A percentile compares a stretch with the other conserved stretches of the same genome.
phyloP scores from a whole-genome alignment of 1,284 basidiomycete species.

The Cryptococcus depauperatus region DNA sequence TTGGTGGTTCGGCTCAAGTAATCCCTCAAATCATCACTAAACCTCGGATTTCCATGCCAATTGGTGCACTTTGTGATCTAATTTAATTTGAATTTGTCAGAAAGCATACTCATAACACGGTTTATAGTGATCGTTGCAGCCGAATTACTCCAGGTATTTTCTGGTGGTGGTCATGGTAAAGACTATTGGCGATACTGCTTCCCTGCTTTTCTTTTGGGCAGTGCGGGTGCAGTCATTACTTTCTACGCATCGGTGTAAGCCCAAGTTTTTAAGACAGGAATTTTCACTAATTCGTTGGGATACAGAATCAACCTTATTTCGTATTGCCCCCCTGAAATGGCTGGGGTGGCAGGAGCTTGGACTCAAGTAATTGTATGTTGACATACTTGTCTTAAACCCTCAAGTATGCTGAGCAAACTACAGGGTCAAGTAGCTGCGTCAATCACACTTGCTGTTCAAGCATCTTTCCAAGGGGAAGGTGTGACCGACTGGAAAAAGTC shows the following conservation, averaged over 20 bases:
- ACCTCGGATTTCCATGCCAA: constrained; percentile 21
- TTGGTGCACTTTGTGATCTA: constrained; percentile 22
- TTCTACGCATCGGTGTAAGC: constrained; percentile 20
- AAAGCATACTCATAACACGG: no score
- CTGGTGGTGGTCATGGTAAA: constrained; percentile 31
- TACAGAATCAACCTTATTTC: constrained; percentile 24
- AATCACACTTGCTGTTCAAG: constrained; percentile 37
- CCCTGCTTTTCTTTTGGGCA: constrained; percentile 27
- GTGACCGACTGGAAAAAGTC: constrained; percentile 28
- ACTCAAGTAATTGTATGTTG: constrained; percentile 29
- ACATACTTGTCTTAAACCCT: not conserved
- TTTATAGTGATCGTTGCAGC: constrained; percentile 23
- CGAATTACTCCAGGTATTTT: constrained; percentile 28
- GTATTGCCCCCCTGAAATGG: constrained; percentile 36
- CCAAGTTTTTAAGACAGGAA: no score
- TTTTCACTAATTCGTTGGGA: no score
- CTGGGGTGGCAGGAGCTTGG: constrained; percentile 38
- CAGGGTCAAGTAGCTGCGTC: constrained; percentile 30
- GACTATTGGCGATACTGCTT: constrained; percentile 41
- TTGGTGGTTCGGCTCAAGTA: constrained; percentile 23
- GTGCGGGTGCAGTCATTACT: constrained; percentile 20
- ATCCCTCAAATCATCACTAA: constrained; percentile 28
- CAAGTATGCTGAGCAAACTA: not conserved
- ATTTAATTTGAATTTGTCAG: not conserved
- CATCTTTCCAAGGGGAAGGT: constrained; percentile 30